A percentile compares a stretch with the other conserved stretches of the same genome.
Evolutionary conservation across 768 basidiomycete species (phyloP).

Genomic region (Lactarius trivialis): DNA sequence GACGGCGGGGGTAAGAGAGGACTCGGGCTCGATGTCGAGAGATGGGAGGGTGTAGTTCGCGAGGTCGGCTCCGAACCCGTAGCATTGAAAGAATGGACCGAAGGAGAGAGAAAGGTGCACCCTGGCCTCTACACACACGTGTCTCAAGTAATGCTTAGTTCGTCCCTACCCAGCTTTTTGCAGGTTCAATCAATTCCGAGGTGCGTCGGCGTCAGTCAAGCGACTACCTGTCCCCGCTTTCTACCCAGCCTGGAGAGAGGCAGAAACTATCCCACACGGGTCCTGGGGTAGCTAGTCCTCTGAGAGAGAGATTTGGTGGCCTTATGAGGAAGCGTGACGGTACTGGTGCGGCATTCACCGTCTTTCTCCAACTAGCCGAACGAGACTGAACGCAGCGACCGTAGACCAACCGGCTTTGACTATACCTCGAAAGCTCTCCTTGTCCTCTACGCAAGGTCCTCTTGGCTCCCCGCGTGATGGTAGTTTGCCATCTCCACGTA

Average conservation of each 20-base stretch:
- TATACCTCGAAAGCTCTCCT: conserved; percentile 61
- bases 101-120: conserved; percentile 80
- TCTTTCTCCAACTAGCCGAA: neutral
- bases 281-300: conserved; percentile 44
- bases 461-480: conserved; percentile 52
- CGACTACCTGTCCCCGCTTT: conserved; percentile 59
- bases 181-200: conserved; percentile 79
- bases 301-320: conserved; percentile 61
- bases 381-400: conserved; percentile 10
- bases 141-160: neutral
- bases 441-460: conserved; percentile 55
- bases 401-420: conserved; percentile 53
- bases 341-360: conserved; percentile 43
- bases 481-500: conserved; percentile 58
- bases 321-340: conserved; percentile 63
- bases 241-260: conserved; percentile 50
- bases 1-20: conserved; percentile 69
- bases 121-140: conserved; percentile 20
- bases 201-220: conserved; percentile 78
- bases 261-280: conserved; percentile 48
- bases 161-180: conserved; percentile 54
- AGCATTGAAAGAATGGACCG: conserved; percentile 70
- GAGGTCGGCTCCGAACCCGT: conserved; percentile 69
- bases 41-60: conserved; percentile 84
- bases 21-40: conserved; percentile 78